A percentile compares a stretch with the other conserved stretches of the same genome.
phyloP scores from a whole-genome alignment of 176 grass and related monocot species.

The Lolium multiflorum region DNA sequence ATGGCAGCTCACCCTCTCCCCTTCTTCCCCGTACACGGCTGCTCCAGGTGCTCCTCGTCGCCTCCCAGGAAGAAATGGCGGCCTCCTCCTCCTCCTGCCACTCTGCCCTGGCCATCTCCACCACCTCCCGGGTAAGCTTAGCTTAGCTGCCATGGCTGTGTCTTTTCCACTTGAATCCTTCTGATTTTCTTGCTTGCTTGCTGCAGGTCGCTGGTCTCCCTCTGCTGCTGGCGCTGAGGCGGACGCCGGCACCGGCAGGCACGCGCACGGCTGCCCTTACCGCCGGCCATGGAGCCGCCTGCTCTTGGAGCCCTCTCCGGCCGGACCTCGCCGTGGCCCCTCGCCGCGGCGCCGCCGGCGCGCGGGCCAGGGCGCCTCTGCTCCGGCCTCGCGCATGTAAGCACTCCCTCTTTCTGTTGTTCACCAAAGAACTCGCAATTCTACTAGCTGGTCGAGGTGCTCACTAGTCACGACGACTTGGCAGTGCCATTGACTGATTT shows the following conservation, averaged over 20 bases:
- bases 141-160: neutral
- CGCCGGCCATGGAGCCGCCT: neutral
- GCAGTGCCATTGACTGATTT: neutral
- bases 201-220: conserved; percentile 1
- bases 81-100: neutral
- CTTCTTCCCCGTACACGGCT: neutral
- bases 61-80: conserved; percentile 34
- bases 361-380: conserved; percentile 34
- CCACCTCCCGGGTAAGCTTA: conserved; percentile 30
- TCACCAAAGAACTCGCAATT: neutral
- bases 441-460: neutral
- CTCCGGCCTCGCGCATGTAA: conserved; percentile 51
- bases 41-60: neutral
- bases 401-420: neutral
- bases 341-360: neutral
- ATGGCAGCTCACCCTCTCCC: conserved; percentile 19
- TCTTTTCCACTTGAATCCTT: neutral
- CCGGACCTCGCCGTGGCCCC: neutral
- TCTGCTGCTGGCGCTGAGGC: conserved; percentile 1
- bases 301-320: conserved; percentile 28
- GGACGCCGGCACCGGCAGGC: neutral
- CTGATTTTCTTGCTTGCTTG: neutral
- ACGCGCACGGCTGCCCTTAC: neutral
- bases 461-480: neutral
- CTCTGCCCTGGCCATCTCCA: conserved; percentile 22